phyloP scores from a whole-genome alignment of 305 asterid species.

The Fraxinus xanthoxyloides region DNA sequence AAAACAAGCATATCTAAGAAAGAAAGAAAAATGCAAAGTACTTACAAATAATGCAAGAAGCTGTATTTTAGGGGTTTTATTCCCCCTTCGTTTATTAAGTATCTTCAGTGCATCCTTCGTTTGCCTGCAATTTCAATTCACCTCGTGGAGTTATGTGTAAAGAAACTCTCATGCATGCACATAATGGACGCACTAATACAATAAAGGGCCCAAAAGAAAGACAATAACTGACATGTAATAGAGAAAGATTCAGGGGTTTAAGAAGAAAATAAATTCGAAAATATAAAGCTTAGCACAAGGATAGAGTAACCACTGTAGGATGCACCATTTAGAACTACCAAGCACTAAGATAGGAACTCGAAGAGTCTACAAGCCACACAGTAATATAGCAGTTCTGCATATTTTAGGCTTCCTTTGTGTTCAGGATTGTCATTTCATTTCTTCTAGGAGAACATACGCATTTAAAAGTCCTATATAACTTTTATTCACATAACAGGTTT shows the following conservation, averaged over 20 bases:
- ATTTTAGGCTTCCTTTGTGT: neutral
- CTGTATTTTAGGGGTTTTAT: constrained; percentile 80
- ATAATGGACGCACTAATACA: neutral
- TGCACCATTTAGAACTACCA: neutral
- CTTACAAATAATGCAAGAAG: constrained; percentile 88
- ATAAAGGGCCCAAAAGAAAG: neutral
- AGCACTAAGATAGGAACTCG: neutral
- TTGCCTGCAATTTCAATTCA: constrained; percentile 60
- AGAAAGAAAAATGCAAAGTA: constrained; percentile 11
- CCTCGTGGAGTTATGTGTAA: constrained; percentile 17
- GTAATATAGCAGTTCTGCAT: neutral
- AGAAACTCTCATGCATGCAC: neutral
- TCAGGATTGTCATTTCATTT: neutral
- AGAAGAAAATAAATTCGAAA: neutral
- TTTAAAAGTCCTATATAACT: neutral
- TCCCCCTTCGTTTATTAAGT: constrained; percentile 74
- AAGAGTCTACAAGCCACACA: neutral
- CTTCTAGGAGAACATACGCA: neutral
- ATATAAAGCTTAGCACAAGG: neutral
- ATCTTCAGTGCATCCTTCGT: constrained; percentile 85
- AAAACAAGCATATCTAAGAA: neutral
- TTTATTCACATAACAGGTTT: neutral
- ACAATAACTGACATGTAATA: neutral
- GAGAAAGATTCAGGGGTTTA: neutral
- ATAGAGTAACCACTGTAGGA: neutral